phyloP scores from a whole-genome alignment of 805 yeast species.

The Wickerhamomyces strasburgensis region DNA sequence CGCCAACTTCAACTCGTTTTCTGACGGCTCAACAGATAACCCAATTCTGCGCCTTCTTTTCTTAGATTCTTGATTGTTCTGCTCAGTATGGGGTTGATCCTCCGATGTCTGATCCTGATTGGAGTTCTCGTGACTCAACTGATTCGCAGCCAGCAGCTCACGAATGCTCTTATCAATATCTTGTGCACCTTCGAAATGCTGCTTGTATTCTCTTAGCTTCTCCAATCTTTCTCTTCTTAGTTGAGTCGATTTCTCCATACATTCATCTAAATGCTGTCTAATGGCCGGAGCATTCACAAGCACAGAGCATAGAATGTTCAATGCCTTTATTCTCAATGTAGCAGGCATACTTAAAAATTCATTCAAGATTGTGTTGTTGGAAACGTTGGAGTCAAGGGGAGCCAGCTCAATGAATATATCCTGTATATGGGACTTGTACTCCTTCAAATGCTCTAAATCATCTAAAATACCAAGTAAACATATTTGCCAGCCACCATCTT shows the following conservation, averaged over 20 bases:
- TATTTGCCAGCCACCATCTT: slow-evolving; percentile 83
- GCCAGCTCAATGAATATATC: slow-evolving; percentile 51
- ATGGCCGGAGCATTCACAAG: slow-evolving; percentile 54
- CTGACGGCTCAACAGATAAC: slow-evolving; percentile 33
- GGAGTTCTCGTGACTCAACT: slow-evolving; percentile 12
- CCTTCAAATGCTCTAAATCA: slow-evolving; percentile 51
- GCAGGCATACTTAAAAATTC: slow-evolving; percentile 55
- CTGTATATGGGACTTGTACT: slow-evolving; percentile 44
- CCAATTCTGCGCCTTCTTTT: slow-evolving; percentile 30
- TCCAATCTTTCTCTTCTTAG: slow-evolving; percentile 67
- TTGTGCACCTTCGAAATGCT: slow-evolving; percentile 46
- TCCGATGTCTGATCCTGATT: neutral
- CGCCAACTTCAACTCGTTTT: slow-evolving; percentile 33
- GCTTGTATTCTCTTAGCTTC: slow-evolving; percentile 53
- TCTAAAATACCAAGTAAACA: slow-evolving; percentile 69
- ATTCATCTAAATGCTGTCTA: slow-evolving; percentile 59
- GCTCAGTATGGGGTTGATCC: slow-evolving; percentile 15
- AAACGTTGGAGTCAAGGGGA: slow-evolving; percentile 47
- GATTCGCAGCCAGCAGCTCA: slow-evolving; percentile 24
- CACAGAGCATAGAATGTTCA: slow-evolving; percentile 61
- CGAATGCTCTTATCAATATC: slow-evolving; percentile 37
- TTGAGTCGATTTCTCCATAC: slow-evolving; percentile 57
- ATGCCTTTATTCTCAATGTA: slow-evolving; percentile 48
- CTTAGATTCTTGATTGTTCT: slow-evolving; percentile 9
- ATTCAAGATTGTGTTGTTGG: slow-evolving; percentile 41